Evolutionary conservation across 208 protist genomes (phyloP), one percentile per base, ranked within the genome.

Genomic region (Leishmania turanica): DNA sequence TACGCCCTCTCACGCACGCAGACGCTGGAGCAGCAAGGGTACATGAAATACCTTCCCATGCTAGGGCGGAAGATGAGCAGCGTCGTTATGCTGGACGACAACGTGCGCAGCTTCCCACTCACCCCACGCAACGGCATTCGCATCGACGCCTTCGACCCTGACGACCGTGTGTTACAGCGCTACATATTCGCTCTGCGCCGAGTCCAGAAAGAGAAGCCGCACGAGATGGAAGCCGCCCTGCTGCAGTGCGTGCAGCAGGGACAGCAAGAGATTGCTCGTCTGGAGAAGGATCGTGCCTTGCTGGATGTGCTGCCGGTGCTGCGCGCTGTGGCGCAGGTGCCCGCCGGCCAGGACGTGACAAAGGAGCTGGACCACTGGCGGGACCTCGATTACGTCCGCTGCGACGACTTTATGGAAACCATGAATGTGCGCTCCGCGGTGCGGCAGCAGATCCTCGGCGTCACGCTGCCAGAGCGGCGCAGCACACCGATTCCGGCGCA

Each of bases 41-140:
- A 95, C 85, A 97, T 97, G 95, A 97, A 97, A 77, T 97, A 93
- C 77, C 71, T 97, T 42, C 95, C 95, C n/a, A 91, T 97, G 85
- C 81, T 95, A 11, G 95, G 95, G n/a, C 86, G 95, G 0, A 87
- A 90, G 34, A 77, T 94, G 80, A 79, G 84, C 66, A 75, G 82
- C 34, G 86, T 91, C 31, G 85, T 97, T 47, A 95, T 97, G 88
- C 42, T 97, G 11, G 95, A 97, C 78, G 95, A 97, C 83, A 97
- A 96, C 78, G 93, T 93, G 56, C 89, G 95, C 53, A 97, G 95
- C 80, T 97, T 97, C 75, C 95, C 95, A 1, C 90, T 97, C 56
- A 91, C 87, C 7, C 95, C 95, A 49, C 92, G 95, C 56, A 89
- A 95, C 79, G 92, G 88, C 71, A 89, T 97, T 49, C 89, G 90